Evolutionary conservation across 305 asterid genomes (phyloP).

Genomic region (Fraxinus ornus): DNA sequence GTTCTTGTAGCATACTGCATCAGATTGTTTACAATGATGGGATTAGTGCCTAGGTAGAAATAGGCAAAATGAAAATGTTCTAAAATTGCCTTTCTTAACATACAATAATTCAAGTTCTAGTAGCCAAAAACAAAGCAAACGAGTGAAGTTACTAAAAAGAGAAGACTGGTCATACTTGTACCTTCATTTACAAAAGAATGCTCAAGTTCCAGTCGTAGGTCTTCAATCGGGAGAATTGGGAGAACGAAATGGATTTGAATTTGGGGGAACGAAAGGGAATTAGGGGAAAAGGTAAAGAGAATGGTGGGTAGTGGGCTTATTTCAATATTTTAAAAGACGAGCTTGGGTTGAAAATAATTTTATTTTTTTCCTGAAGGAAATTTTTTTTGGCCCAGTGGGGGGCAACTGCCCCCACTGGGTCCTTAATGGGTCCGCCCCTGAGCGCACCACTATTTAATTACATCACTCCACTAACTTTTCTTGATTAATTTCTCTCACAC

Average conservation of each 20-base stretch:
- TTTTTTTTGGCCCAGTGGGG: too few relatives aligned
- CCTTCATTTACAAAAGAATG: conserved; percentile 72
- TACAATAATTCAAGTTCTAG: neutral
- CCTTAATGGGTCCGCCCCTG: too few relatives aligned
- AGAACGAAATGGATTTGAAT: too few relatives aligned
- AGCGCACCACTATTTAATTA: neutral
- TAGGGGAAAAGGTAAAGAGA: too few relatives aligned
- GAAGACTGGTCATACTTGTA: conserved; percentile 6
- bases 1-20: neutral
- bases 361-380: too few relatives aligned
- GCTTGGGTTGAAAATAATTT: too few relatives aligned
- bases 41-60: neutral
- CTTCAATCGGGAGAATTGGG: too few relatives aligned
- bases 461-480: neutral
- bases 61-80: neutral
- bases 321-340: too few relatives aligned
- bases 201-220: conserved; percentile 30
- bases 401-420: too few relatives aligned
- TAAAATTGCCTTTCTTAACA: neutral
- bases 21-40: neutral
- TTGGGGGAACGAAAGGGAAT: too few relatives aligned
- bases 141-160: neutral
- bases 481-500: too few relatives aligned
- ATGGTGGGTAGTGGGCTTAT: too few relatives aligned
- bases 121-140: neutral